Evolutionary conservation across 208 protist genomes (phyloP).

Genomic region (Acanthamoeba castellanii): DNA sequence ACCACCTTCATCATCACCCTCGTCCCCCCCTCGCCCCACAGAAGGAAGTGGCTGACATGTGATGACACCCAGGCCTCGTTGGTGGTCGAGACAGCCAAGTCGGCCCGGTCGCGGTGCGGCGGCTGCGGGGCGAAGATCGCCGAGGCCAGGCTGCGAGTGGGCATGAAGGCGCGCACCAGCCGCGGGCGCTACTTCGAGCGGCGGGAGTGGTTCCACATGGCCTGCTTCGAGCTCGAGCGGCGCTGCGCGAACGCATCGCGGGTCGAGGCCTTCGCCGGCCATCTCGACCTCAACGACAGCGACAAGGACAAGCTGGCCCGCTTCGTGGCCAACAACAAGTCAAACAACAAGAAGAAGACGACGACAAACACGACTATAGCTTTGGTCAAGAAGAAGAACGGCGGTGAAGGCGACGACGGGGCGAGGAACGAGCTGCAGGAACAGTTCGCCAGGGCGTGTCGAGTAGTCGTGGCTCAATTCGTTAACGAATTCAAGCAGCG

Average conservation of each 20-base stretch:
- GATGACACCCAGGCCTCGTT: neutral
- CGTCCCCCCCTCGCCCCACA: neutral
- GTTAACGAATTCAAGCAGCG: neutral
- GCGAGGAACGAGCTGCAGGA: no score
- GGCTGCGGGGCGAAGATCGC: constrained; percentile 29
- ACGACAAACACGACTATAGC: no score
- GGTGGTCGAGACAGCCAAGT: constrained; percentile 14
- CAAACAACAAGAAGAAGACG: no score
- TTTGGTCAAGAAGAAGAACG: no score
- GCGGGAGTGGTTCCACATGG: constrained; percentile 64
- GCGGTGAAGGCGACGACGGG: no score
- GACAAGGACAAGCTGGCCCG: constrained; percentile 5
- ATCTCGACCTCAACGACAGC: neutral
- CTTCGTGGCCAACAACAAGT: neutral
- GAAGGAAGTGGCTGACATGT: neutral
- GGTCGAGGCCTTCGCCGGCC: neutral
- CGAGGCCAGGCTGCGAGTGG: neutral
- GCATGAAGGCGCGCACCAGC: neutral
- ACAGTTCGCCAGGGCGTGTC: constrained; percentile 10
- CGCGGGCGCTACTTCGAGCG: neutral
- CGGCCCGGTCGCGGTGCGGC: neutral
- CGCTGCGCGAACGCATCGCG: neutral
- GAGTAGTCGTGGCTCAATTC: constrained; percentile 46
- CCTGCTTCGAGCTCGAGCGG: constrained; percentile 27
- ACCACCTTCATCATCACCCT: no score